phyloP scores from a whole-genome alignment of 805 yeast genomes.

The Jamesozyma gamospora region DNA sequence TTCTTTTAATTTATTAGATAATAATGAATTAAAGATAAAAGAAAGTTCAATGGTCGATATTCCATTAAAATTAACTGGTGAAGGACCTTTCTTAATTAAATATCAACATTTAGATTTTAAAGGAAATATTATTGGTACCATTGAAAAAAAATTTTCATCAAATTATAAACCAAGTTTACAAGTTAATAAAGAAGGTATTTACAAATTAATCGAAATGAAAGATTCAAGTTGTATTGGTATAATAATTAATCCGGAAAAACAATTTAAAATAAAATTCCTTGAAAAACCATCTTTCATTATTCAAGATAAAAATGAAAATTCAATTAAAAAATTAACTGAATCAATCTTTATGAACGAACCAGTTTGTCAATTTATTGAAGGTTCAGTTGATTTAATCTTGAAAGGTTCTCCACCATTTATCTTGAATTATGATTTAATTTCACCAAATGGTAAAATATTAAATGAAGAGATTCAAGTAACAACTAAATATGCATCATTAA shows the following conservation, averaged over 20 bases:
- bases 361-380: constrained; percentile 42
- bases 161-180: constrained; percentile 29
- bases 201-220: constrained; percentile 34
- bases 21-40: constrained; percentile 37
- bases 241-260: constrained; percentile 26
- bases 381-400: constrained; percentile 40
- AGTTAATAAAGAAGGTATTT: constrained; percentile 38
- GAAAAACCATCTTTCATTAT: constrained; percentile 40
- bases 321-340: constrained; percentile 14
- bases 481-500: constrained; percentile 40
- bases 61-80: constrained; percentile 53
- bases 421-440: constrained; percentile 52
- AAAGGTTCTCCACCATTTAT: constrained; percentile 57
- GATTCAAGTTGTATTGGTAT: constrained; percentile 47
- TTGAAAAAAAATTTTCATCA: constrained; percentile 16
- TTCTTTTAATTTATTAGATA: constrained; percentile 32
- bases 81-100: constrained; percentile 39
- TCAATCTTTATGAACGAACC: constrained; percentile 27
- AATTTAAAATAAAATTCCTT: constrained; percentile 35
- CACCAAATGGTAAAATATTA: constrained; percentile 43
- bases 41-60: constrained; percentile 52
- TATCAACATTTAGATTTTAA: constrained; percentile 27
- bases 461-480: constrained; percentile 39
- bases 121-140: constrained; percentile 21
- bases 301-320: constrained; percentile 24